Evolutionary conservation across 2,329 filamentous ascomycete genomes (phyloP), one percentile per base, ranked within the genome.

Genomic region (Aureobasidium subglaciale): DNA sequence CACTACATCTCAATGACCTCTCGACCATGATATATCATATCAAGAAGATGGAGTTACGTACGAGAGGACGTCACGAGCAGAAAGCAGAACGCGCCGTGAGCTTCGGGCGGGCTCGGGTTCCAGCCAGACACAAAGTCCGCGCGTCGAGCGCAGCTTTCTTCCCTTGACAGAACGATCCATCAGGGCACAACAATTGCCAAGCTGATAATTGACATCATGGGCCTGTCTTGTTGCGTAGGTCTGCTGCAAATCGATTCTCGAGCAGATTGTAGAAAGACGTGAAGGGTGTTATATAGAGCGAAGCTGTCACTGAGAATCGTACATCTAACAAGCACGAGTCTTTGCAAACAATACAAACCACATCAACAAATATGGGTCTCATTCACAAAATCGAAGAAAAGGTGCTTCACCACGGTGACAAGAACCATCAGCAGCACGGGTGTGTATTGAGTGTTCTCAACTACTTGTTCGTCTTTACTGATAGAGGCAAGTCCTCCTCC

Each of bases 351-450:
- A 54, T 22, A 34, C 18, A 38, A 41, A 1, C 15, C 30, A 45
- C 10, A 45, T 25, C 16, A 24, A 15, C 53, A 30, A 38, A 15
- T n/a, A 55, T 55, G 40, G 53, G 53, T 38, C 53, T 55, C 16
- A 46, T 55, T 40, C 40, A 55, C 30, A 55, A 55, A 24, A 38
- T 55, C 24, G 53, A 55, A 32, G 40, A 55, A 8, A 55, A 55
- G 53, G 32, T 55, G 10, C 48, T 41, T n/a, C 48, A 53, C 48
- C 48, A 53, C 48, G 48, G 48, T 10, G 48, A 53, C 25, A 41
- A 41, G 48, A 53, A 53, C 34, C 34, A 50, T 25, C 46, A 50
- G 32, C 32, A 38, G 15, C 15, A 50, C 46, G 18, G 27, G 46
- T 50, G 27, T 20, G 46, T 11, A 18, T 35, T 16, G 20, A 11